These are phyloP conservation scores for Scheffersomyces segobiensis DNA, from an alignment of 1,139 yeast species.

Conservation along the genomic window DNA sequence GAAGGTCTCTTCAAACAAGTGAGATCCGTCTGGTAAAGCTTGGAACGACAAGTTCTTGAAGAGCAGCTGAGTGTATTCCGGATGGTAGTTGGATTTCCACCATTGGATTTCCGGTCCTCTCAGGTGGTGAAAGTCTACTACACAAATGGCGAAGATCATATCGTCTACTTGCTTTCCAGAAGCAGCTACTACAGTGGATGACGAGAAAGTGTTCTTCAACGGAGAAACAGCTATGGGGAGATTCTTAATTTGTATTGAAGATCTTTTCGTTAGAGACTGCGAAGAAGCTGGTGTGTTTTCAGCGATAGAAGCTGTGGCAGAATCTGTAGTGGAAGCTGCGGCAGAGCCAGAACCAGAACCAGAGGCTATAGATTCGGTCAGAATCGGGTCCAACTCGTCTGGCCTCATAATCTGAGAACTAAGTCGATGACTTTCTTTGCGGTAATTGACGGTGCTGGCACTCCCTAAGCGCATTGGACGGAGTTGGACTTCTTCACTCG, in stretches of 20 bases:
- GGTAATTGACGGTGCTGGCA: conserved; percentile 3
- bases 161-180: conserved; percentile 18
- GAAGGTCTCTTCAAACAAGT: conserved; percentile 86
- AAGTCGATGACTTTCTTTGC: conserved; percentile 2
- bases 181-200: conserved; percentile 3
- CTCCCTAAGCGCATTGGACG: conserved; percentile 35
- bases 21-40: conserved; percentile 95
- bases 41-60: conserved; percentile 95
- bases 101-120: conserved; percentile 96
- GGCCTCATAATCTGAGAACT: not conserved
- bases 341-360: not conserved
- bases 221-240: conserved; percentile 27
- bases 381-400: not conserved
- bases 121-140: conserved; percentile 91
- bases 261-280: conserved; percentile 3
- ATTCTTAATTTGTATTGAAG: conserved; percentile 38
- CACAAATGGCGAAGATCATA: conserved; percentile 76
- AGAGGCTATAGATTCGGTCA: not conserved
- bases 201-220: conserved; percentile 4
- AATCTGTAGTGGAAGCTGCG: not conserved
- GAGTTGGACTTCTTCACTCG: conserved; percentile 30
- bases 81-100: conserved; percentile 71
- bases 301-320: conserved; percentile 1
- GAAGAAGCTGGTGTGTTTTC: conserved; percentile 8
- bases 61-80: conserved; percentile 38